A percentile compares a stretch with the other conserved stretches of the same genome.
phyloP scores from a whole-genome alignment of 139 green algal genomes.

The Diplosphaera chodatii region DNA sequence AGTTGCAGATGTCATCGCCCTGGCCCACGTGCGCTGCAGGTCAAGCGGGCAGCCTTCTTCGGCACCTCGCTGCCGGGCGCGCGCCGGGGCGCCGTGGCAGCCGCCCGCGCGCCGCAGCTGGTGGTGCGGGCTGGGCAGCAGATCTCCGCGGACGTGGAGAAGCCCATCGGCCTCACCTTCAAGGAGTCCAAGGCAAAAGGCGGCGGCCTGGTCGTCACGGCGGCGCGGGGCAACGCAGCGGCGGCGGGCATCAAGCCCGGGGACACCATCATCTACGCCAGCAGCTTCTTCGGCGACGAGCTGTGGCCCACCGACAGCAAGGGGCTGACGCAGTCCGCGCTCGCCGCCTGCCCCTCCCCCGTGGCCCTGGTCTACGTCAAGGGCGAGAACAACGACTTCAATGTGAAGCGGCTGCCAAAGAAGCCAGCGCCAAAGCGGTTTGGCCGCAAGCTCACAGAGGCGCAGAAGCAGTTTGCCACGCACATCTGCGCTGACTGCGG shows the following conservation, averaged over 20 bases:
- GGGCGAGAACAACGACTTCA: slow-evolving; percentile 77
- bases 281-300: slow-evolving; percentile 89
- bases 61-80: background rate
- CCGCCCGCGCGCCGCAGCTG: background rate
- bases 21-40: too few relatives aligned
- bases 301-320: slow-evolving; percentile 88
- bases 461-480: slow-evolving; percentile 77
- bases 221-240: background rate
- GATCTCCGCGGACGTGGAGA: slow-evolving; percentile 64
- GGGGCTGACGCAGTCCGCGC: slow-evolving; percentile 52
- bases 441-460: slow-evolving; percentile 79
- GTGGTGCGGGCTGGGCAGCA: background rate
- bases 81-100: background rate
- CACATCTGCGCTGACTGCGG: slow-evolving; percentile 97
- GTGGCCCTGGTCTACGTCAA: slow-evolving; percentile 68
- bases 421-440: slow-evolving; percentile 82
- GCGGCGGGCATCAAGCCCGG: background rate
- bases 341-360: slow-evolving; percentile 54
- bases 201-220: slow-evolving; percentile 45
- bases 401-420: slow-evolving; percentile 93
- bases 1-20: too few relatives aligned
- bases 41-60: slow-evolving; percentile 7
- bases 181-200: slow-evolving; percentile 40
- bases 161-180: slow-evolving; percentile 32
- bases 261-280: background rate